Evolutionary conservation across 305 asterid genomes (phyloP).

Genomic region (Fraxinus floribunda): DNA sequence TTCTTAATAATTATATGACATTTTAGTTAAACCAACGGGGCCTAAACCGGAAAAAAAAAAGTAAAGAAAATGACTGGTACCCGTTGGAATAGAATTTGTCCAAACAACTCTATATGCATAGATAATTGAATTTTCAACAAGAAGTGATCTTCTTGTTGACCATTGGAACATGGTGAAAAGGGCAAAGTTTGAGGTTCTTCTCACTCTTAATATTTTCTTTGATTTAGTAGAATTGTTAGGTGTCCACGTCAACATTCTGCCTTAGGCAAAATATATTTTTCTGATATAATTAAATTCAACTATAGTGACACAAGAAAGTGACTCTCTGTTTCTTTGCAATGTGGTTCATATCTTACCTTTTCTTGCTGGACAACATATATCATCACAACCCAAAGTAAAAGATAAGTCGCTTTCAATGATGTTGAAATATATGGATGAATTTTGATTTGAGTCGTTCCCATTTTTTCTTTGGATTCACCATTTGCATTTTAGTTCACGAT

Average conservation of each 20-base stretch:
- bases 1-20: background rate
- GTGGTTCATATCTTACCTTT: constrained; percentile 17
- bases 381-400: constrained; percentile 5
- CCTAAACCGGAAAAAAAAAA: background rate
- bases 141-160: background rate
- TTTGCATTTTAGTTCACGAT: background rate
- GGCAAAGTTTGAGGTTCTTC: background rate
- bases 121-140: background rate
- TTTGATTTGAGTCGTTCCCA: background rate
- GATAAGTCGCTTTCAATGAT: background rate
- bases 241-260: background rate
- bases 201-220: background rate
- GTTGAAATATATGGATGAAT: background rate
- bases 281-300: background rate
- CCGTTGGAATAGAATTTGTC: background rate
- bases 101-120: background rate
- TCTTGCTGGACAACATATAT: constrained; percentile 20
- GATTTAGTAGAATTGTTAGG: background rate
- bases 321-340: background rate
- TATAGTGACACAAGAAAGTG: constrained; percentile 8
- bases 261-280: background rate
- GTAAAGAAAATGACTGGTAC: background rate
- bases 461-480: background rate
- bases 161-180: constrained; percentile 2
- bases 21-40: background rate